Evolutionary conservation across 2,329 filamentous ascomycete genomes (phyloP), one percentile per base, ranked within the genome.

Genomic region (Colletotrichum navitas): DNA sequence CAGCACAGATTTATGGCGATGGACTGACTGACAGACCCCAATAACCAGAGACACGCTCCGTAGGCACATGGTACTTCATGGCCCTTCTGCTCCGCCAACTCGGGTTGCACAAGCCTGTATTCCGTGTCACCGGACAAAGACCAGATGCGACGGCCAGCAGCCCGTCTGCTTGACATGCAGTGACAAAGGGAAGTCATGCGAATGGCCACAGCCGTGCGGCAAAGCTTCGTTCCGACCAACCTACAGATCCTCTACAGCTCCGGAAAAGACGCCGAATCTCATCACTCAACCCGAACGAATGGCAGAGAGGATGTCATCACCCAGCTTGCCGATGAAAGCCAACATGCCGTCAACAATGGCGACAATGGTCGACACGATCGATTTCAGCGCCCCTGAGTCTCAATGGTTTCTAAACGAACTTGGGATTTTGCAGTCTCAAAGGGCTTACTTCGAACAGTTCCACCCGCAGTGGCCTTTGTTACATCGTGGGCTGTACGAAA

Each of bases 41-140:
- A 36, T 34, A 18, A 26, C 11, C 24, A 71, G 64, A 60, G 68
- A 71, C 45, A 71, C 68, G 2, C 65, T 71, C 36, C 68, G 68
- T 36, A 71, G 68, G 45, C 68, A 71, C 12, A 71, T 68, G 65
- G 59, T 60, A 34, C 64, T 71, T 16, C 68, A 71, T 34, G 68
- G 64, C 45, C 59, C 68, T 32, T 58, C 65, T 26, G 59, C 59
- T 18, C 65, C 65, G 65, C 68, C 64, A 68, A 60, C 68, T 21
- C 65, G 68, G 12, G 68, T 71, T 29, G 59, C 68, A 52, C 68
- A 71, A 41, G 68, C 68, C 18, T 71, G 68, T 32, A 54, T 68
- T 32, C 64, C 56, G 29, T 71, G 68, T 52, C 68, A 71, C 59
- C 47, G 64, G 12, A 68, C 64, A 29, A 71, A 71, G 63, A 71